These are phyloP conservation scores for Ceratocystis ficicola DNA, from an alignment of 2,329 filamentous ascomycete species.

Conservation along the genomic window DNA sequence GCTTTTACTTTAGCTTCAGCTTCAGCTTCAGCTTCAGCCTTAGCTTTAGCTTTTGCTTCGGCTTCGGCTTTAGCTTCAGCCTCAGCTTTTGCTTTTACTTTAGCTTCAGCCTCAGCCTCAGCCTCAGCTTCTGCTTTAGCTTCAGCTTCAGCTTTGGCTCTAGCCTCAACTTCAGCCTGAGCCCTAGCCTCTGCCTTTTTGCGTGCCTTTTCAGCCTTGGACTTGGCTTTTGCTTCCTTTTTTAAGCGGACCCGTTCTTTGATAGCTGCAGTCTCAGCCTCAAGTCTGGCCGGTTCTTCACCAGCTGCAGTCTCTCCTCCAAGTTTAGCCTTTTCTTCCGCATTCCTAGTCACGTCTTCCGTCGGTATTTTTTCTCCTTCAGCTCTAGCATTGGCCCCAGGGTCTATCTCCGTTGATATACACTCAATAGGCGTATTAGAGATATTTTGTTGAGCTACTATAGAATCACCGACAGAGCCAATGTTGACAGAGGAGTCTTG, in stretches of 20 bases:
- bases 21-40: neutral
- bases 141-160: neutral
- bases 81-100: too few species aligned
- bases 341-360: too few species aligned
- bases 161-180: neutral
- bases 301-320: neutral
- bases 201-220: neutral
- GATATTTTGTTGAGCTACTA: neutral
- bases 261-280: neutral
- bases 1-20: neutral
- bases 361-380: too few species aligned
- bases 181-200: neutral
- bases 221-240: slow-evolving; percentile 1
- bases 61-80: neutral
- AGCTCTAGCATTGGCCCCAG: neutral
- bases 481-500: neutral
- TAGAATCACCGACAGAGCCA: neutral
- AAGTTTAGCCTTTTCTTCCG: too few species aligned
- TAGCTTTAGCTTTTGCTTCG: too few species aligned
- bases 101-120: too few species aligned
- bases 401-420: neutral
- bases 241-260: neutral
- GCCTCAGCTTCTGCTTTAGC: too few species aligned
- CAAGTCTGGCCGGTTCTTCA: neutral
- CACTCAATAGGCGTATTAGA: neutral